Evolutionary conservation across 2,329 filamentous ascomycete species (phyloP), one percentile per base, ranked within the genome.

Genomic region (Aspergillus udagawae): DNA sequence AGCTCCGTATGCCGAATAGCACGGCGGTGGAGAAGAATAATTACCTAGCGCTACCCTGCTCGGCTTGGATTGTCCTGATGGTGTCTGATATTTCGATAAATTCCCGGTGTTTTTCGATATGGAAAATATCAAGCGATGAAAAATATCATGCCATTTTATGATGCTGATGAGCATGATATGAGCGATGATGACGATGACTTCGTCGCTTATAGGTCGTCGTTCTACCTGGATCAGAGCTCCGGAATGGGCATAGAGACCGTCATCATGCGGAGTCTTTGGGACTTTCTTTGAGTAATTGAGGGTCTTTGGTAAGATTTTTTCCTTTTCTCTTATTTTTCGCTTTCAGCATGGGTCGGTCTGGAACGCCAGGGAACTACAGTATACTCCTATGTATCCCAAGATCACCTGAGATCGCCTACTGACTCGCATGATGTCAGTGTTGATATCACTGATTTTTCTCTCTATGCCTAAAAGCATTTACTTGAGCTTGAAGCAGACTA

Each of bases 1-100:
- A 61, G 62, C 62, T 60, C 62, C 58, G 56, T 55, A 52, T 59
- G 59, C 61, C 61, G 61, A 61, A 59, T 49, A 45, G 21, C 20
- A 45, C 42, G 10, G n/a, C n/a, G 21, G 42, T 45, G 42, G 42
- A 23, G 42, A 45, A 45, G 8, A 45, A 45, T 45, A 45, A 45
- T 23, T 10, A 29, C 28, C 28, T 29, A 45, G 9, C 42, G 42
- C 21, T 27, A 47, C 4, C 21, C 21, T 47, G 44, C 23, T 47
- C 7, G 44, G 10, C n/a, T 14, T 12, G 44, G n/a, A 17, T 25
- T n/a, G 10, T 47, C 10, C 10, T 14, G 44, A 20, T 10, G 21
- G 0, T 4, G 20, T 17, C 14, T 14, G 32, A 17, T 38, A 38
- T 38, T 35, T 17, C 3, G 14, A 38, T 7, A 38, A 17, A 7